phyloP scores from a whole-genome alignment of 2,329 filamentous ascomycete species.

The Sporothrix inflata region DNA sequence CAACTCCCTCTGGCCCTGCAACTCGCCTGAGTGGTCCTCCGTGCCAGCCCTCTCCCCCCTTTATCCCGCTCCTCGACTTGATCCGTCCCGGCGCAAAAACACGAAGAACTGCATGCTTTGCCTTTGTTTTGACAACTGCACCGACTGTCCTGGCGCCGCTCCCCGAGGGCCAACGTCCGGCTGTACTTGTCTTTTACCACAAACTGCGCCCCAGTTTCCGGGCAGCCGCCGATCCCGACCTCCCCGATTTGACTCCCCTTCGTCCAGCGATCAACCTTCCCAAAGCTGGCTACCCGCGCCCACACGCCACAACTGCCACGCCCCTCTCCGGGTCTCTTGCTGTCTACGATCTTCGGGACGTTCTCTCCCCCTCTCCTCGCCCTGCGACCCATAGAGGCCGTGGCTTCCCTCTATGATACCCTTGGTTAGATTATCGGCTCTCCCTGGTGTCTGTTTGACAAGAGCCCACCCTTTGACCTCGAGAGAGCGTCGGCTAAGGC shows the following conservation, averaged over 20 bases:
- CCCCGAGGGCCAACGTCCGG: too few species aligned
- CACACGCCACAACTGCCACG: background rate
- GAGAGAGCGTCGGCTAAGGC: constrained; percentile 32
- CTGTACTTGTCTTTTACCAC: background rate
- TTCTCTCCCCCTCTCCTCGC: background rate
- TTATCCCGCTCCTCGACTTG: background rate
- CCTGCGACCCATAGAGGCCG: constrained; percentile 9
- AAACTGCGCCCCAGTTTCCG: background rate
- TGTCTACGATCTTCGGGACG: background rate
- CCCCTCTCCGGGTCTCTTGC: background rate
- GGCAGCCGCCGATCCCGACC: background rate
- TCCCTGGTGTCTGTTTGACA: background rate
- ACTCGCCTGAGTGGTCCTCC: background rate
- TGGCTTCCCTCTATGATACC: constrained; percentile 13
- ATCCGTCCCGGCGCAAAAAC: background rate
- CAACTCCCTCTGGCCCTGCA: background rate
- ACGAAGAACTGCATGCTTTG: background rate
- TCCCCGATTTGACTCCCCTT: background rate
- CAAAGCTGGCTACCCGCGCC: background rate
- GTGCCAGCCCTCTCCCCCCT: background rate
- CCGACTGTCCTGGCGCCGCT: too few species aligned
- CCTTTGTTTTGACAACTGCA: background rate
- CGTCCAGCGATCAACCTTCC: background rate
- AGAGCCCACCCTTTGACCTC: background rate
- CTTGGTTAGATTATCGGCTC: background rate